phyloP scores from a whole-genome alignment of 202 grass and related monocot species.

The Panicum hallii region DNA sequence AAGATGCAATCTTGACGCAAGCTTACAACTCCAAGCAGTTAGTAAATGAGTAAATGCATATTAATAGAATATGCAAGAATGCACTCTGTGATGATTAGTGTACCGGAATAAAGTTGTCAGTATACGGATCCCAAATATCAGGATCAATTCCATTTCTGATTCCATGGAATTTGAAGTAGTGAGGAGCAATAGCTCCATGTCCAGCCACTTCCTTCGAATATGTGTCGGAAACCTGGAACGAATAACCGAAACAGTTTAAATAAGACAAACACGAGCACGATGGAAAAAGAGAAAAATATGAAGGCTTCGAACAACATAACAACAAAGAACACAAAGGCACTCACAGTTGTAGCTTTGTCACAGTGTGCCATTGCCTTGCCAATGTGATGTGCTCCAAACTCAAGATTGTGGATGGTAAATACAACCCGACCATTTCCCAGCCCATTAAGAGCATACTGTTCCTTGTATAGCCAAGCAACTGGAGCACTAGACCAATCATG shows the following conservation, averaged over 20 bases:
- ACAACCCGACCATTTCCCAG: constrained; percentile 74
- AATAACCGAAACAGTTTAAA: constrained; percentile 37
- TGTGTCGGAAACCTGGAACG: constrained; percentile 78
- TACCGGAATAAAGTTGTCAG: constrained; percentile 79
- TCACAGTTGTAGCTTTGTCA: constrained; percentile 95
- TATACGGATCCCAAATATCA: constrained; percentile 96
- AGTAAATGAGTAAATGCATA: constrained; percentile 36
- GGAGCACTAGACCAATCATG: constrained; percentile 99
- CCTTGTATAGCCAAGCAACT: constrained; percentile 94
- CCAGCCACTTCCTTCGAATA: constrained; percentile 92
- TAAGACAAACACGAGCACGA: constrained; percentile 27
- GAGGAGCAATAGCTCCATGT: constrained; percentile 89
- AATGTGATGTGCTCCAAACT: constrained; percentile 88
- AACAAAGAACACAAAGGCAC: constrained; percentile 39
- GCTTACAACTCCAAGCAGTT: constrained; percentile 28
- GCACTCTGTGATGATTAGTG: neutral
- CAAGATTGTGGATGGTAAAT: constrained; percentile 99
- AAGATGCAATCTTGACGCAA: neutral
- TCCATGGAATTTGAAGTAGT: constrained; percentile 86
- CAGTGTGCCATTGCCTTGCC: constrained; percentile 78
- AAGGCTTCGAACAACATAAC: constrained; percentile 11
- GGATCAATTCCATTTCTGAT: constrained; percentile 96
- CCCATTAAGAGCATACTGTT: constrained; percentile 73
- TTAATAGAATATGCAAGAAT: constrained; percentile 12
- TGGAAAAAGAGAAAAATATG: constrained; percentile 8